Evolutionary conservation across 176 grass and related monocot species (phyloP), one percentile per base, ranked within the genome.

Genomic region (Rhynchospora tenuis): DNA sequence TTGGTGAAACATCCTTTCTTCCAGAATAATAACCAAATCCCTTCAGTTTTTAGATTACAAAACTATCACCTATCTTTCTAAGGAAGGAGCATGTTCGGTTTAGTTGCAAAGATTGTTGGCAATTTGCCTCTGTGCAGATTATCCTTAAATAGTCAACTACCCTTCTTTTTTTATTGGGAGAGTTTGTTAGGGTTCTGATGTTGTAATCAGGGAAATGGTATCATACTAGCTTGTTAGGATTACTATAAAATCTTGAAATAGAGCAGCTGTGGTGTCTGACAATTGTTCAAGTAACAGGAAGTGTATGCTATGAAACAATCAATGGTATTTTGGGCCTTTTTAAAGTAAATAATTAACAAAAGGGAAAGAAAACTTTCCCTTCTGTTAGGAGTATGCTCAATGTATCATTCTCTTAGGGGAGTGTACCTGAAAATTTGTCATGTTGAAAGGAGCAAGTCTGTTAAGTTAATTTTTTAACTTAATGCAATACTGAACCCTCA

Each of bases 371-470:
- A 15, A 16, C 17, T 43, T 7, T 31, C 31, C 31, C 59, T 65
- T 29, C 20, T 65, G 8, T 27, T 66, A 66, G 26, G 38, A 16
- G 6, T 45, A 69, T 44, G 66, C 7, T 16, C 8, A 45, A 10
- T 45, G 16, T 70, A 44, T 70, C 66, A n/a, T 70, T 70, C 66
- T 44, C 31, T 65, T 70, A 67, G n/a, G n/a, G 63, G 63, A 66
- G 26, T 33, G 14, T 7, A 27, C 13, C 13, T 16, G 28, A 66
- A 17, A 9, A 27, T 66, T 6, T 0, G 0, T 28, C 9, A 27
- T 64, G 10, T 64, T 11, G 6, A 17, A 64, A 64, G 62, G 11
- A 26, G 27, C 12, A 63, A 63, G 60, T 23, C 62, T 64, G 62
- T 64, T 64, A 64, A n/a, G 26, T 15, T 9, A 73, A 43, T n/a